Evolutionary conservation across 2,329 filamentous ascomycete species (phyloP).

Genomic region (Botrytis paeoniae): DNA sequence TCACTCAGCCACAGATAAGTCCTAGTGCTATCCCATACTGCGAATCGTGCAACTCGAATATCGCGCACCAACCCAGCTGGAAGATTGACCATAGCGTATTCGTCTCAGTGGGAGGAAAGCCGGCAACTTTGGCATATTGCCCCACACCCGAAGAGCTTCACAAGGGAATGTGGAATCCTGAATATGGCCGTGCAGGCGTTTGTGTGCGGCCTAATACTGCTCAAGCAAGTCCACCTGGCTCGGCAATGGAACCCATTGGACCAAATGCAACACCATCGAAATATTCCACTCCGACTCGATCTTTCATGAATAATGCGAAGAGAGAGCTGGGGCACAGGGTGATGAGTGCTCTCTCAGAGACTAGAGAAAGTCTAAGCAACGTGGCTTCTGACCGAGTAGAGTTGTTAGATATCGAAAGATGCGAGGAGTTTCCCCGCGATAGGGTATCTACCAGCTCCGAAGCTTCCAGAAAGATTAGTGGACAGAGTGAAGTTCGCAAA

Average conservation of each 20-base stretch:
- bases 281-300: slow-evolving; percentile 11
- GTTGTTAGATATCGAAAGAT: not conserved
- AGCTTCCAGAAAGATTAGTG: not conserved
- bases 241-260: not conserved
- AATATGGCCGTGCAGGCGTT: slow-evolving; percentile 21
- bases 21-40: slow-evolving; percentile 9
- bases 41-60: slow-evolving; percentile 17
- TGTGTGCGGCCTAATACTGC: not conserved
- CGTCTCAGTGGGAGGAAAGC: slow-evolving; percentile 21
- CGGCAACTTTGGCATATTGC: slow-evolving; percentile 16
- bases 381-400: not conserved
- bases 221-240: not conserved
- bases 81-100: slow-evolving; percentile 25
- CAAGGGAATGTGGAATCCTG: slow-evolving; percentile 21
- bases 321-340: slow-evolving; percentile 4
- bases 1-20: slow-evolving; percentile 15
- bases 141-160: slow-evolving; percentile 22
- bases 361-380: not conserved
- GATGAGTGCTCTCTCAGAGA: slow-evolving; percentile 18
- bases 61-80: slow-evolving; percentile 21
- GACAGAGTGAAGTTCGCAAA: not conserved
- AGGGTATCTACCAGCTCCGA: not conserved
- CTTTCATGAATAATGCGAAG: slow-evolving; percentile 11
- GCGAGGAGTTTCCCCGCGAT: not conserved
- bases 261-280: not conserved